Conservation (phyloP, 2,329 filamentous ascomycete species). For the Pseudogymnoascus sp. region DNA sequence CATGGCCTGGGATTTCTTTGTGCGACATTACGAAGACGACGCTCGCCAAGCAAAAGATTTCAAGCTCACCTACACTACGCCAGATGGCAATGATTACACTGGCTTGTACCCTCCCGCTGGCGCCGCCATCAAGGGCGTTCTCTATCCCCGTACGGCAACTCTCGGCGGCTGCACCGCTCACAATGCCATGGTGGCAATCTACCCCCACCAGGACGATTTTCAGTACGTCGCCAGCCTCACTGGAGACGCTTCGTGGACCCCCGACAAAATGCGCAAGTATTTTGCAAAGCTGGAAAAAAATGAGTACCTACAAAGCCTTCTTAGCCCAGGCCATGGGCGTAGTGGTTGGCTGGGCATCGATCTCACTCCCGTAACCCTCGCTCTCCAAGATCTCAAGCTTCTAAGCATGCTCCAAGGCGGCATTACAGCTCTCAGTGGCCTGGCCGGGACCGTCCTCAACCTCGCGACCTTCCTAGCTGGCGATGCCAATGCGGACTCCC, state of each 20-base stretch:
- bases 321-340: conserved; percentile 20
- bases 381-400: conserved; percentile 13
- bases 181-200: conserved; percentile 22
- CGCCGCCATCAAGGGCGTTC: conserved; percentile 22
- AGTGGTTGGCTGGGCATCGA: conserved; percentile 26
- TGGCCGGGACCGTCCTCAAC: conserved; percentile 7
- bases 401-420: conserved; percentile 16
- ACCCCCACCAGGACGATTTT: conserved; percentile 21
- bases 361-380: conserved; percentile 11
- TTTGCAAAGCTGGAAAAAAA: conserved; percentile 16
- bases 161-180: conserved; percentile 27
- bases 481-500: conserved; percentile 21
- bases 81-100: conserved; percentile 22
- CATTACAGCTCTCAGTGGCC: conserved; percentile 9
- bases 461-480: conserved; percentile 16
- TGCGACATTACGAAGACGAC: conserved; percentile 17
- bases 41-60: conserved; percentile 15
- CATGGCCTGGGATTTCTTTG: conserved; percentile 44
- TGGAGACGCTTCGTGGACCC: conserved; percentile 22
- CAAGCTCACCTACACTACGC: conserved; percentile 31
- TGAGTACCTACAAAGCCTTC: conserved; percentile 12
- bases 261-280: conserved; percentile 21
- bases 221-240: conserved; percentile 18
- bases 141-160: conserved; percentile 26
- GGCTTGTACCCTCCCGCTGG: conserved; percentile 22